Base-by-base conservation (phyloP, 2,329 filamentous ascomycete species). In the Zasmidium angulare region DNA sequence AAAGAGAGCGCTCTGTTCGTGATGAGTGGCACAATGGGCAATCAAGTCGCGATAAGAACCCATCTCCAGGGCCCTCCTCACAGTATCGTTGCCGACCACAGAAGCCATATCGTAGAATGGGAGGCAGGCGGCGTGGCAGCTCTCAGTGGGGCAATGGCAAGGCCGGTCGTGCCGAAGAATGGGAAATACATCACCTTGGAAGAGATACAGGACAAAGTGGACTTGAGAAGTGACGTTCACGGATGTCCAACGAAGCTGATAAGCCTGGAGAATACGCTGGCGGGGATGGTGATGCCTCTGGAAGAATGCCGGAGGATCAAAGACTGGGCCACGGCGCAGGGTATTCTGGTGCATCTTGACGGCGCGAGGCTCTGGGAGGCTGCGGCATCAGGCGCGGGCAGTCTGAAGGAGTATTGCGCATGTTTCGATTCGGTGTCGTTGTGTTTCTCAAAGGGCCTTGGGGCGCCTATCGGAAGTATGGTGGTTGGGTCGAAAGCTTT, bases 11-110 rank as follows among this genome's bases (percentile, higher is more conserved):
- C 85, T 0, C 80, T 97, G 3, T 87, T 96, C 55, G 90, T 96
- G 56, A 81, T 96, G 60, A 95, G 90, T 0, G 93, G 93, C 2
- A 96, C 93, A 3, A 96, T 96, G 92, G 64, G 91, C 46, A 97
- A 97, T 76, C 92, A 96, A 74, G 80, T 97, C 19, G 88, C 89
- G 0, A 82, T 96, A 46, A 86, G 93, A 43, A 83, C 89, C 1
- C 89, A 95, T 60, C 82, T 97, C 14, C 83, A 81, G 0, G 88
- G 90, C 61, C 92, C 93, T 14, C 93, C 93, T 0, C 86, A 96
- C 72, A 84, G 84, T 7, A 84, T 97, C 3, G 78, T 97, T 9
- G 91, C 89, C 67, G 93, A 97, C 72, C 80, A 87, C 63, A 84
- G 91, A 31, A 84, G 86, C 3, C 93, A 97, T 72, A 89, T 97